Conservation (phyloP, 129 eudicot species). For the Saposhnikovia divaricata region DNA sequence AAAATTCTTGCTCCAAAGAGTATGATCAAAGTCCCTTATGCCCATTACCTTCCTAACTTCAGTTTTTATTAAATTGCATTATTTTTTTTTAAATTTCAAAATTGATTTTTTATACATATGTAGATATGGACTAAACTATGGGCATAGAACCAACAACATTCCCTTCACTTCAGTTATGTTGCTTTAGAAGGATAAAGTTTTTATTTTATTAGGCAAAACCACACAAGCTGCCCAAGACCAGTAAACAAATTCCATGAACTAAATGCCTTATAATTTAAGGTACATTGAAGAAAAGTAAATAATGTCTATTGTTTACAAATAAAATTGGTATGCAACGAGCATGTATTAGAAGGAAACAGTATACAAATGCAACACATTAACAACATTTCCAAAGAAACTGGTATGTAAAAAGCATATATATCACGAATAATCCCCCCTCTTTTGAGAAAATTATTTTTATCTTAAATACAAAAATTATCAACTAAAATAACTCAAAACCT, state of each 20-base stretch:
- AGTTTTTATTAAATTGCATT: neutral
- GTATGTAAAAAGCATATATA: neutral
- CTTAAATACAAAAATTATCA: neutral
- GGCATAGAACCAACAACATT: neutral
- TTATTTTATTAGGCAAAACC: neutral
- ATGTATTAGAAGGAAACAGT: neutral
- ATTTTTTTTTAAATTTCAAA: neutral
- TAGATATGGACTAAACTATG: neutral
- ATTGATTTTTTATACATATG: neutral
- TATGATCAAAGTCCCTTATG: neutral
- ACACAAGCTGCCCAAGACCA: neutral
- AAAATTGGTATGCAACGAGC: neutral
- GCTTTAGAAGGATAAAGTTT: neutral
- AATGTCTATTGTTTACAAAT: neutral
- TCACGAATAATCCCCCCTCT: neutral
- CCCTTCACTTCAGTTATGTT: neutral
- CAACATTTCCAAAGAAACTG: neutral
- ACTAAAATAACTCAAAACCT: constrained; percentile 32
- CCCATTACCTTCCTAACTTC: neutral
- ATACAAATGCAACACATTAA: neutral
- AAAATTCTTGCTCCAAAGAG: neutral
- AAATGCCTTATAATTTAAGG: neutral
- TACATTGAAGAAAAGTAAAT: neutral
- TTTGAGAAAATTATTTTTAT: neutral
- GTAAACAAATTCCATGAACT: neutral